A percentile compares a stretch with the other conserved stretches of the same genome.
These are phyloP conservation scores for Apocynum venetum DNA, from an alignment of 257 asterid genomes.

Conservation along the genomic window DNA sequence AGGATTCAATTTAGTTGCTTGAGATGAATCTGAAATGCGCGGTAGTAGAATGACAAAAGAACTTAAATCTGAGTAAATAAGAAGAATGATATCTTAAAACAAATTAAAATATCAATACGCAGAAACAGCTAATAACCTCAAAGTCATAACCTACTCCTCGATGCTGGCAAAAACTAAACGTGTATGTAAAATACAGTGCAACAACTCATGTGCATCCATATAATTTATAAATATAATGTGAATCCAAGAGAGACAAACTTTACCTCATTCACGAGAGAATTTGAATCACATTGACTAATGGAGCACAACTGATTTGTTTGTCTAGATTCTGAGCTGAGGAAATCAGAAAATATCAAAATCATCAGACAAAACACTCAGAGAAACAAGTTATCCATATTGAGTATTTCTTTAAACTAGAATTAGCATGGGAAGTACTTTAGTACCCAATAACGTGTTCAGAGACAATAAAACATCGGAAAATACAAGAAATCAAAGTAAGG, in stretches of 20 bases:
- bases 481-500: background rate
- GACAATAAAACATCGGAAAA: too few species aligned
- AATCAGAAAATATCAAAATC: slow-evolving; percentile 27
- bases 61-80: background rate
- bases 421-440: background rate
- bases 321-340: slow-evolving; percentile 75
- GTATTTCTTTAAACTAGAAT: background rate
- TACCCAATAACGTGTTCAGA: background rate
- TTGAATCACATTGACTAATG: slow-evolving; percentile 87
- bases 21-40: background rate
- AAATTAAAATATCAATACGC: background rate
- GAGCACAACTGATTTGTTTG: slow-evolving; percentile 94
- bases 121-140: background rate
- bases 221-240: background rate
- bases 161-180: background rate
- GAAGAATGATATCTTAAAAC: background rate
- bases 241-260: slow-evolving; percentile 13
- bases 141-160: background rate
- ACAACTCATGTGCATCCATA: background rate
- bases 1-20: background rate
- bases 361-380: slow-evolving; percentile 9
- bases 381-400: background rate
- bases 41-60: background rate
- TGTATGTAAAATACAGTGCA: background rate
- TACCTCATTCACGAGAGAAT: slow-evolving; percentile 96